These are phyloP conservation scores for Dactylis glomerata DNA, from an alignment of 176 grass and related monocot genomes.

Conservation along the genomic window DNA sequence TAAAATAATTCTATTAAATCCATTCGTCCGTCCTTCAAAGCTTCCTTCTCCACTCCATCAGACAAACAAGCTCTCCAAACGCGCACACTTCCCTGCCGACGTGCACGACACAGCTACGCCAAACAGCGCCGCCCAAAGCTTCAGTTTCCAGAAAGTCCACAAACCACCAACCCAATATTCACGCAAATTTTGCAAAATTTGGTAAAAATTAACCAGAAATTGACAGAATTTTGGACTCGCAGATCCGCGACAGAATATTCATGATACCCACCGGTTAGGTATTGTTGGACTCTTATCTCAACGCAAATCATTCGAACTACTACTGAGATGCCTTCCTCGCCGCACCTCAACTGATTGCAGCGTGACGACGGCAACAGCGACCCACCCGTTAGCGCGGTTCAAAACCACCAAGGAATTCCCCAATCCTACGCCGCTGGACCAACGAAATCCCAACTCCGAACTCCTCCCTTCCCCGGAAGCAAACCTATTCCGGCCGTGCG, in stretches of 20 bases:
- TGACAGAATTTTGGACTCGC: neutral
- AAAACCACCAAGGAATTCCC: conserved; percentile 23
- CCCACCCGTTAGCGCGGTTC: conserved; percentile 37
- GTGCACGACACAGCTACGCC: conserved; percentile 14
- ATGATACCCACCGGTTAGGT: neutral
- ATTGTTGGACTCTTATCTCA: neutral
- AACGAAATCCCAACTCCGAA: neutral
- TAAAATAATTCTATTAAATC: too few species aligned
- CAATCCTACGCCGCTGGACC: conserved; percentile 1
- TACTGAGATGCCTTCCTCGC: neutral
- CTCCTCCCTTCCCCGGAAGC: neutral
- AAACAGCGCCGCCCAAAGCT: neutral
- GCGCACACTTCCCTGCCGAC: neutral
- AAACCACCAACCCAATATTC: too few species aligned
- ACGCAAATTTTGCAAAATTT: neutral
- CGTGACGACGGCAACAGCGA: conserved; percentile 39
- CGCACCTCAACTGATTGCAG: neutral
- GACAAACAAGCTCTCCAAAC: conserved; percentile 25
- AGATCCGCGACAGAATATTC: neutral
- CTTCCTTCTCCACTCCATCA: conserved; percentile 22
- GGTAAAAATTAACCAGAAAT: too few species aligned
- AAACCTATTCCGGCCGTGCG: neutral
- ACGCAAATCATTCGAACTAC: conserved; percentile 23
- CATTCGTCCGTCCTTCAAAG: conserved; percentile 18
- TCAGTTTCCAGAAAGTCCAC: neutral